Conservation (phyloP, 495 filamentous ascomycete genomes). For the Penicillium lagena region DNA sequence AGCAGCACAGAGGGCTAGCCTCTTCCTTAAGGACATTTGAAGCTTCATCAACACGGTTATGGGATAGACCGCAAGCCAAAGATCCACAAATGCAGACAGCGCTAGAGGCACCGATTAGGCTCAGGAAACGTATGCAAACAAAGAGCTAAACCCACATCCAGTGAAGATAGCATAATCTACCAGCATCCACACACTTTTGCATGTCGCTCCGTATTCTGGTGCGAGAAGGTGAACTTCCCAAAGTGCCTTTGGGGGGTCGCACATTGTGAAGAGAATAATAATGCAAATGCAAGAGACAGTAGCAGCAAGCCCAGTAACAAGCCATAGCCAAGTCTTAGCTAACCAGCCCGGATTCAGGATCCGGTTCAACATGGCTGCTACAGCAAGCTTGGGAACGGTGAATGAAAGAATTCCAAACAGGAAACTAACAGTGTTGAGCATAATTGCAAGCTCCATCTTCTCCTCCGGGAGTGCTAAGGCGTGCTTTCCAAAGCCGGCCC, state of each 20-base stretch:
- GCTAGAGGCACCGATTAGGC: conserved; percentile 8
- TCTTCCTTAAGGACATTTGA: conserved; percentile 35
- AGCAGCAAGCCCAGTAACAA: conserved; percentile 5
- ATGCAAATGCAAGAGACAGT: conserved; percentile 14
- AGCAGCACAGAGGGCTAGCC: conserved; percentile 25
- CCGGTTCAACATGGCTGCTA: conserved; percentile 19
- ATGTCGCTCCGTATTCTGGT: conserved; percentile 13
- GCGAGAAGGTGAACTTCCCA: conserved; percentile 7
- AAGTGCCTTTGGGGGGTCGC: conserved; percentile 14
- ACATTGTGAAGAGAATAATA: conserved; percentile 19
- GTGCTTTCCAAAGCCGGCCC: conserved; percentile 15
- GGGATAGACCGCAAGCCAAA: conserved; percentile 31
- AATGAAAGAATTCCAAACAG: conserved; percentile 21
- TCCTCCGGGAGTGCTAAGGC: background rate
- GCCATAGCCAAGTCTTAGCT: conserved; percentile 16
- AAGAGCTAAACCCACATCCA: conserved; percentile 16
- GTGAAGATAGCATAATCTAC: conserved; percentile 33
- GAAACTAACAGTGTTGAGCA: conserved; percentile 16
- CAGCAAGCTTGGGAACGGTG: conserved; percentile 21
- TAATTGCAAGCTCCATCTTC: conserved; percentile 11
- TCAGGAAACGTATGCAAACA: background rate
- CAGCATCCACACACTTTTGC: conserved; percentile 23
- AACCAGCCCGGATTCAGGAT: conserved; percentile 15
- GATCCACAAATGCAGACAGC: conserved; percentile 28
- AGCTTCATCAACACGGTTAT: conserved; percentile 22